Evolutionary conservation across 2,329 filamentous ascomycete genomes (phyloP).

Genomic region (Pseudopyrenochaeta lycopersici): DNA sequence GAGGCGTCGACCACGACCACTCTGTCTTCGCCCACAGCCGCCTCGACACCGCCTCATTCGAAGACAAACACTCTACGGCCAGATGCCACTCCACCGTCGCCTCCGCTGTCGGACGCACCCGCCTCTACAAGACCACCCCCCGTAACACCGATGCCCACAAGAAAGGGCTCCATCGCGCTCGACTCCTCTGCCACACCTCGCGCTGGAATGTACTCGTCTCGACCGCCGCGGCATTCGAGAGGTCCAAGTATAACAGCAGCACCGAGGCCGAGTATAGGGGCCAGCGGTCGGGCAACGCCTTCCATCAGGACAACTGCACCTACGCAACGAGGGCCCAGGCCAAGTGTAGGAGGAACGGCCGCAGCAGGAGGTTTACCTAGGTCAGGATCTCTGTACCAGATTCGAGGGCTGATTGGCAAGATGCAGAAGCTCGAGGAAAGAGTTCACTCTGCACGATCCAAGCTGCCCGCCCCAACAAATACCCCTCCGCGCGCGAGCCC

Average conservation of each 20-base stretch:
- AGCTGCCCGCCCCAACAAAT: slow-evolving; percentile 80
- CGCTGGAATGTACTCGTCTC: slow-evolving; percentile 57
- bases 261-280: slow-evolving; percentile 34
- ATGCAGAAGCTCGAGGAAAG: slow-evolving; percentile 96
- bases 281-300: slow-evolving; percentile 55
- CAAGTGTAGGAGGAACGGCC: slow-evolving; percentile 58
- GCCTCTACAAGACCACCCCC: slow-evolving; percentile 57
- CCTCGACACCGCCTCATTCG: slow-evolving; percentile 79
- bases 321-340: slow-evolving; percentile 50
- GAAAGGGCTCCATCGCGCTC: slow-evolving; percentile 59
- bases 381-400: slow-evolving; percentile 84
- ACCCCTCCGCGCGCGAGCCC: slow-evolving; percentile 87
- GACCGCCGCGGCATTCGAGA: slow-evolving; percentile 61
- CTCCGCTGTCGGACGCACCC: slow-evolving; percentile 89
- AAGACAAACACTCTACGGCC: slow-evolving; percentile 71
- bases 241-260: slow-evolving; percentile 67
- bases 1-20: slow-evolving; percentile 81
- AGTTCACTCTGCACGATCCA: slow-evolving; percentile 90
- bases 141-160: slow-evolving; percentile 51
- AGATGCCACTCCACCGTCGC: slow-evolving; percentile 87
- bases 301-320: slow-evolving; percentile 49
- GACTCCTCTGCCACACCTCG: slow-evolving; percentile 63
- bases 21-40: slow-evolving; percentile 89
- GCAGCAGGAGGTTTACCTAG: slow-evolving; percentile 61
- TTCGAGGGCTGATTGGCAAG: slow-evolving; percentile 91